Percentiles rank a stretch among this genome's conserved stretches.
phyloP scores from a whole-genome alignment of 2,329 filamentous ascomycete genomes.

The Sporothrix inflata region DNA sequence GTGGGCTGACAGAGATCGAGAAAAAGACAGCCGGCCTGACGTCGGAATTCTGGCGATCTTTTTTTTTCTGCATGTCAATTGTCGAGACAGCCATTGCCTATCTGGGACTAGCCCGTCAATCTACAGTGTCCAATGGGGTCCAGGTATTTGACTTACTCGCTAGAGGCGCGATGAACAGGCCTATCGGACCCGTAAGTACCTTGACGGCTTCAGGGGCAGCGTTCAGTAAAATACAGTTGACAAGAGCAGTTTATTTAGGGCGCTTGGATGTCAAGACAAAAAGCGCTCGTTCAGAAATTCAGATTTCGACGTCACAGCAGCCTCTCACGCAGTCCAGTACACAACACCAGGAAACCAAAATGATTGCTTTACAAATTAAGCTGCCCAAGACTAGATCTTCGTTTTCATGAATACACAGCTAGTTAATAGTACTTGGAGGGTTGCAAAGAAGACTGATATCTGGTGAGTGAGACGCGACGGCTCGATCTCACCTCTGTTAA shows the following conservation, averaged over 20 bases:
- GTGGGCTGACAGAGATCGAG: neutral
- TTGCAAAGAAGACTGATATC: neutral
- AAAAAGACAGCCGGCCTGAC: slow-evolving; percentile 3
- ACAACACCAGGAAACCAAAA: neutral
- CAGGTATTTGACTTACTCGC: neutral
- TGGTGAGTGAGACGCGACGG: neutral
- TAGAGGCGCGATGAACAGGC: neutral
- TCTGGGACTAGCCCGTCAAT: slow-evolving; percentile 5
- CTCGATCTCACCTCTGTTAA: neutral
- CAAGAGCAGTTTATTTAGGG: neutral
- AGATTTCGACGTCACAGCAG: neutral
- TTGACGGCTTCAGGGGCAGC: neutral
- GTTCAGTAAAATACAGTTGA: neutral
- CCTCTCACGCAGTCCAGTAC: neutral
- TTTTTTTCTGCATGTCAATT: slow-evolving; percentile 20
- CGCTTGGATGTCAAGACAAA: neutral
- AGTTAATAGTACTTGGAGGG: too few species aligned
- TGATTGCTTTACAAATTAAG: too few species aligned
- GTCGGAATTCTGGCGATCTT: slow-evolving; percentile 24
- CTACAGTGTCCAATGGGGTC: neutral
- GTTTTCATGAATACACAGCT: too few species aligned
- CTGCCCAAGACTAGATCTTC: too few species aligned
- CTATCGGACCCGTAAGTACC: neutral
- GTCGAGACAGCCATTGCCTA: slow-evolving; percentile 2
- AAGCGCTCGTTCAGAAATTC: neutral